phyloP scores from a whole-genome alignment of 78 protist species.

The Trichosphaerium sp. region DNA sequence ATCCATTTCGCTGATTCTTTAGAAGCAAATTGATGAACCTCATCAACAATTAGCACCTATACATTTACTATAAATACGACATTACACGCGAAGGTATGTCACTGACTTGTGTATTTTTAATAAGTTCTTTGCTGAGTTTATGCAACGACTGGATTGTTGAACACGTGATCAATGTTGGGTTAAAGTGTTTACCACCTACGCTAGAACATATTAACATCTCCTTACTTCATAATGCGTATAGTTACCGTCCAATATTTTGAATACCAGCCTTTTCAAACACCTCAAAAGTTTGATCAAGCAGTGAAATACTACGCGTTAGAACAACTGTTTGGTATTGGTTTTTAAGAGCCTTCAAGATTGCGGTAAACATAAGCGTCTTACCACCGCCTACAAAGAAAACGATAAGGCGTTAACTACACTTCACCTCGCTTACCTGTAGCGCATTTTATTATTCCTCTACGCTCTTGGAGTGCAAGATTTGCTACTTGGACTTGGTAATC shows the following conservation, averaged over 20 bases:
- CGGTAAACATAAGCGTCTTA: constrained; percentile 25
- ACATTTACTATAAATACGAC: too few species aligned
- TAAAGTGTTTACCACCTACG: neutral
- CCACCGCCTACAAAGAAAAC: too few species aligned
- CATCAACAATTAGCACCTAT: constrained; percentile 26
- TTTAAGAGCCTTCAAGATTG: constrained; percentile 24
- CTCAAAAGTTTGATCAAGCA: constrained; percentile 16
- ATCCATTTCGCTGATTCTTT: constrained; percentile 19
- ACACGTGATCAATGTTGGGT: neutral
- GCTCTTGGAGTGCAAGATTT: constrained; percentile 31
- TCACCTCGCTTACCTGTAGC: too few species aligned
- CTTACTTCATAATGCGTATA: too few species aligned
- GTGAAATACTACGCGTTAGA: constrained; percentile 19
- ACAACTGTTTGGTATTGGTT: constrained; percentile 3
- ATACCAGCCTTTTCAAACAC: neutral
- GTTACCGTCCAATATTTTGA: too few species aligned
- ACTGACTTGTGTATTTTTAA: too few species aligned
- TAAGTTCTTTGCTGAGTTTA: constrained; percentile 6
- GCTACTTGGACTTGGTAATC: constrained; percentile 27
- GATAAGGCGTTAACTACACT: too few species aligned
- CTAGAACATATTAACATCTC: neutral
- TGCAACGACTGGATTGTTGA: constrained; percentile 7
- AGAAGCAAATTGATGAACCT: constrained; percentile 26
- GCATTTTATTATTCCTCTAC: constrained; percentile 38
- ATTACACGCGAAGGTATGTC: too few species aligned